Conservation (phyloP, 2,329 filamentous ascomycete species). For the Calonectria henricotiae region DNA sequence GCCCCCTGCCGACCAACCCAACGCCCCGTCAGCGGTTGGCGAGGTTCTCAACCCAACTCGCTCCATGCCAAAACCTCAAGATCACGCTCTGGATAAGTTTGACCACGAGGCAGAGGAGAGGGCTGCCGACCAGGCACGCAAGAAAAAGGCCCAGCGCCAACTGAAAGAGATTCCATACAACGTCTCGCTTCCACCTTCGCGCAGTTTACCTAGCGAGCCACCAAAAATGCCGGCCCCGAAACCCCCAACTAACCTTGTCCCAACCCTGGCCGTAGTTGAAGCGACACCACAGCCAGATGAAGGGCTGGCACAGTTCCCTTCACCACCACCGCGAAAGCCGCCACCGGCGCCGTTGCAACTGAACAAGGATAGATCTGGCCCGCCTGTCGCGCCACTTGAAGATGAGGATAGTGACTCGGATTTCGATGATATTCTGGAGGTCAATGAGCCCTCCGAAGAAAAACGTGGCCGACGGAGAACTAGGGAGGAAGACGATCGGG, state of each 20-base stretch:
- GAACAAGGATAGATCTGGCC: conserved; percentile 49
- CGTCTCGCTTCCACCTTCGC: conserved; percentile 70
- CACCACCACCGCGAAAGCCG: conserved; percentile 81
- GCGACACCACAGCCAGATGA: conserved; percentile 65
- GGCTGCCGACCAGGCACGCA: conserved; percentile 64
- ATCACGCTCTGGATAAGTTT: conserved; percentile 73
- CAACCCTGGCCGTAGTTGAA: conserved; percentile 61
- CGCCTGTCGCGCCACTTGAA: conserved; percentile 58
- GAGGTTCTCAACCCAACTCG: conserved; percentile 72
- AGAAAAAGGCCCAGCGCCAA: conserved; percentile 62
- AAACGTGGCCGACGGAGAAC: conserved; percentile 86
- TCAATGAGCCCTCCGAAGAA: conserved; percentile 74
- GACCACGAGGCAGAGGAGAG: conserved; percentile 71
- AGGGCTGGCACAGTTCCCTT: conserved; percentile 68
- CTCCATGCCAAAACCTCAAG: conserved; percentile 74
- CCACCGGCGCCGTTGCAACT: conserved; percentile 90
- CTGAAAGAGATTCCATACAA: conserved; percentile 68
- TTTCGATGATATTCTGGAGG: conserved; percentile 84
- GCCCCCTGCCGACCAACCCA: conserved; percentile 70
- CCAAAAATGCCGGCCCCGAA: conserved; percentile 70
- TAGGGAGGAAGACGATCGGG: conserved; percentile 87
- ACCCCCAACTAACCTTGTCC: conserved; percentile 61
- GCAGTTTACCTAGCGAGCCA: conserved; percentile 69
- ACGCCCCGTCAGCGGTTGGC: conserved; percentile 63
- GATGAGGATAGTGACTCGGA: conserved; percentile 83